phyloP scores from a whole-genome alignment of 345 rosid genomes.

The Chamaenerion angustifolium region DNA sequence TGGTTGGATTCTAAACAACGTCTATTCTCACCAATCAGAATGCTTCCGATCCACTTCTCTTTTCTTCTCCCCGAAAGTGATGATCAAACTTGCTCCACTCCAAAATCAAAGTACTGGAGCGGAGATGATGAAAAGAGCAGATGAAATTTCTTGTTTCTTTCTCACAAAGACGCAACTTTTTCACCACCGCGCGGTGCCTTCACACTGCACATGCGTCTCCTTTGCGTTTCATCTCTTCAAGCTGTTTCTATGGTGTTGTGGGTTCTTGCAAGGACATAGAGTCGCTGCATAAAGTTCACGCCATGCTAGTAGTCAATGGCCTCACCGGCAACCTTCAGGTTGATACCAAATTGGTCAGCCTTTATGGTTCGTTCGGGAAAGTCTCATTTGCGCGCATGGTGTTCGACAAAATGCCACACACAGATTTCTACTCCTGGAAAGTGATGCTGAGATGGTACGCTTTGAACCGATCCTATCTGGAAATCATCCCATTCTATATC shows the following conservation, averaged over 20 bases:
- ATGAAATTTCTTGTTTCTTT: conserved; percentile 2
- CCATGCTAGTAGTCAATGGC: conserved; percentile 31
- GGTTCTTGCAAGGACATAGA: conserved; percentile 27
- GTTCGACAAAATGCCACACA: conserved; percentile 56
- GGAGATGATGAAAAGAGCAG: neutral
- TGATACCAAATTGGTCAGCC: conserved; percentile 43
- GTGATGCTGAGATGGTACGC: conserved; percentile 66
- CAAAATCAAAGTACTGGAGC: no score
- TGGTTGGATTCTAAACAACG: neutral
- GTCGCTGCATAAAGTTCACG: conserved; percentile 36
- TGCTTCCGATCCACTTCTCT: neutral
- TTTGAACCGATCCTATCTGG: conserved; percentile 26
- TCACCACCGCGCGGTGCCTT: neutral
- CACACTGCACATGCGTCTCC: neutral
- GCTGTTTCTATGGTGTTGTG: conserved; percentile 28
- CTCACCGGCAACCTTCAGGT: conserved; percentile 25
- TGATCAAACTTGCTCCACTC: no score
- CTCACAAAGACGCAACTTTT: conserved; percentile 5
- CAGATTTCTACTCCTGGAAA: conserved; percentile 53
- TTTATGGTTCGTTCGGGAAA: conserved; percentile 45
- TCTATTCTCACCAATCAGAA: conserved; percentile 3
- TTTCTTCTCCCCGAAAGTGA: neutral
- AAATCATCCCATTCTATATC: conserved; percentile 25
- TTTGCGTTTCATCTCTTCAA: conserved; percentile 8
- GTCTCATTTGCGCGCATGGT: conserved; percentile 40